Percentiles rank a stretch among this genome's conserved stretches.
Conservation (phyloP, 345 rosid genomes). For the Hypericum perforatum region DNA sequence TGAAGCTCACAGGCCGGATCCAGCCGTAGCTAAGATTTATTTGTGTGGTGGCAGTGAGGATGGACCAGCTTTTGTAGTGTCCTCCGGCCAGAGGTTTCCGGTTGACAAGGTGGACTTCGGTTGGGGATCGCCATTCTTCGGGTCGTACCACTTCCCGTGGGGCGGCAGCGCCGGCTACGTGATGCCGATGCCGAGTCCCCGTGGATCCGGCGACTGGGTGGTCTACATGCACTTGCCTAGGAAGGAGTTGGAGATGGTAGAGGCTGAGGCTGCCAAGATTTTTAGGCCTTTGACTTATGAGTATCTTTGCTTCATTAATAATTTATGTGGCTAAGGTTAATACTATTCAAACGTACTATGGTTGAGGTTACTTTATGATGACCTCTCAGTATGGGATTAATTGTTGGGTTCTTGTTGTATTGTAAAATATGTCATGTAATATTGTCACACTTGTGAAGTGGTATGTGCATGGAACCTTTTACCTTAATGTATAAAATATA, state of each 20-base stretch:
- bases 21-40: constrained; percentile 44
- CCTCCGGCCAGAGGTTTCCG: constrained; percentile 61
- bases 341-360: too few species aligned
- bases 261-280: constrained; percentile 22
- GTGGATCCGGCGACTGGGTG: constrained; percentile 49
- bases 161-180: constrained; percentile 47
- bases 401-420: too few species aligned
- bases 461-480: too few species aligned
- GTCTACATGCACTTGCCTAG: constrained; percentile 36
- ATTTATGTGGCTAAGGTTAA: neutral
- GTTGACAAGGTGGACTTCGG: constrained; percentile 40
- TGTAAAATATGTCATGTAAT: too few species aligned
- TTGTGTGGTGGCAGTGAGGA: constrained; percentile 19
- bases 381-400: too few species aligned
- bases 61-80: constrained; percentile 60
- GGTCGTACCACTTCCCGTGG: constrained; percentile 56
- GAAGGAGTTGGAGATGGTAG: constrained; percentile 23
- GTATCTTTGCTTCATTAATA: constrained; percentile 2
- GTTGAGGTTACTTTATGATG: too few species aligned
- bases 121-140: constrained; percentile 44
- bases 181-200: constrained; percentile 55
- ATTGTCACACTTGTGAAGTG: too few species aligned
- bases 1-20: constrained; percentile 48
- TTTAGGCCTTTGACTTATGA: constrained; percentile 26
- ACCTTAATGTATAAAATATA: too few species aligned